Percentiles rank a stretch among this genome's conserved stretches.
These are phyloP conservation scores for Fusarium begoniae DNA, from an alignment of 2,329 filamentous ascomycete species.

Conservation along the genomic window DNA sequence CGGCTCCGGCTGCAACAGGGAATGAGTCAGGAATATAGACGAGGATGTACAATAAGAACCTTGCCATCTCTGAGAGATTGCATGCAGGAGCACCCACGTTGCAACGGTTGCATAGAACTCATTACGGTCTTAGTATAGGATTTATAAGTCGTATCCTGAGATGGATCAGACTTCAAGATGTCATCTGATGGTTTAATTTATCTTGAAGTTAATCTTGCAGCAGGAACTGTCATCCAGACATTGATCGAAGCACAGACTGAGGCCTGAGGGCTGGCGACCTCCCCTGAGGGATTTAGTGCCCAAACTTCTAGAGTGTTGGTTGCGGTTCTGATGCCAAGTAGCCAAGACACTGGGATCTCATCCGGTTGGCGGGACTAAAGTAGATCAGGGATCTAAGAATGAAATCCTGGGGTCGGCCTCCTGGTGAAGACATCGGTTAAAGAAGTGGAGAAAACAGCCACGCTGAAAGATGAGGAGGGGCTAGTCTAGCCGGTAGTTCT, in stretches of 20 bases:
- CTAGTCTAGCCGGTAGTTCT: not conserved
- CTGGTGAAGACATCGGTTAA: not conserved
- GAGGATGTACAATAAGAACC: not conserved
- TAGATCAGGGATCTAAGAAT: not conserved
- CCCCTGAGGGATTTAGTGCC: not conserved
- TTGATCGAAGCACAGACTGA: not conserved
- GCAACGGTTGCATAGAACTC: not conserved
- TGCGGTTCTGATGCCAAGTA: not conserved
- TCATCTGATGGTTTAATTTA: not conserved
- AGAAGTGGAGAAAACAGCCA: not conserved
- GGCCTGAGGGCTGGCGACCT: too few species aligned
- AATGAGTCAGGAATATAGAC: not conserved
- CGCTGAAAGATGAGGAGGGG: not conserved
- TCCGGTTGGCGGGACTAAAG: not conserved
- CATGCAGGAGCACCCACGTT: not conserved
- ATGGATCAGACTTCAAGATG: not conserved
- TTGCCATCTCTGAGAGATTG: not conserved
- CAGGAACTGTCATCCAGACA: not conserved
- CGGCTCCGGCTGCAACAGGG: not conserved
- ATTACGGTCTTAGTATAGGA: not conserved
- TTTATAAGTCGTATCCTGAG: not conserved
- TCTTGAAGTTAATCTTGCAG: not conserved
- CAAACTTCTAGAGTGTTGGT: not conserved
- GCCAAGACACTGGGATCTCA: not conserved
- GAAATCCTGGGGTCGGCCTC: not conserved